Conservation (phyloP, 2,329 filamentous ascomycete genomes). For the Trichoderma atroviride region DNA sequence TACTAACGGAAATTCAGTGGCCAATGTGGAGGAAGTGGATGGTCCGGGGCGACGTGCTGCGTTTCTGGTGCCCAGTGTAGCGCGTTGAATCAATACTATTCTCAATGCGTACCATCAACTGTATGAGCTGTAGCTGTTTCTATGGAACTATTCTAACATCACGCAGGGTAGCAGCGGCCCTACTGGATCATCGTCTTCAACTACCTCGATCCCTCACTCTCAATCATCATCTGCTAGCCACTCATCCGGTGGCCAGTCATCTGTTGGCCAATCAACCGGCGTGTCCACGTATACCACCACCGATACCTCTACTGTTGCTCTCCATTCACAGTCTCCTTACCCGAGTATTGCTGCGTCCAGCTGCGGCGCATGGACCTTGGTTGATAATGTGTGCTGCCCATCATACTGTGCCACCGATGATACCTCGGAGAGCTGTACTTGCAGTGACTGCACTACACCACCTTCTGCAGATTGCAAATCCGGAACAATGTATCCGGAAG, state of each 20-base stretch:
- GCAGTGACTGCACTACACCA: slow-evolving; percentile 7
- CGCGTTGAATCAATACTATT: not conserved
- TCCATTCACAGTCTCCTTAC: slow-evolving; percentile 16
- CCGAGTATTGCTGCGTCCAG: slow-evolving; percentile 14
- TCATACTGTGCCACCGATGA: slow-evolving; percentile 15
- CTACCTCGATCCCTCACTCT: not conserved
- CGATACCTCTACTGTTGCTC: slow-evolving; percentile 12
- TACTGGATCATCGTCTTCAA: not conserved
- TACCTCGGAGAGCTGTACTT: slow-evolving; percentile 5
- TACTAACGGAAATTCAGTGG: not conserved
- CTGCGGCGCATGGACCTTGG: slow-evolving; percentile 11
- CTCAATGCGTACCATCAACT: slow-evolving; percentile 13
- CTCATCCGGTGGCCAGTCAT: not conserved
- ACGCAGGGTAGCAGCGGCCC: not conserved
- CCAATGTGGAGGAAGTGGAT: slow-evolving; percentile 18
- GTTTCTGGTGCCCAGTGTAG: not conserved
- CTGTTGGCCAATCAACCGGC: not conserved
- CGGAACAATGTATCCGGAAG: slow-evolving; percentile 19
- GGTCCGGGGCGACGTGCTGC: slow-evolving; percentile 10
- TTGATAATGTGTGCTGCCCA: slow-evolving; percentile 21
- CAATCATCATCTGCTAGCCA: not conserved
- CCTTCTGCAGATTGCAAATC: slow-evolving; percentile 13
- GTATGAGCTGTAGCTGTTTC: not conserved
- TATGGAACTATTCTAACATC: not conserved
- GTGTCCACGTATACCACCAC: slow-evolving; percentile 17